Percentiles rank a stretch among this genome's conserved stretches.
Evolutionary conservation across 2,329 filamentous ascomycete species (phyloP).

Genomic region (Thielaviopsis punctulata): DNA sequence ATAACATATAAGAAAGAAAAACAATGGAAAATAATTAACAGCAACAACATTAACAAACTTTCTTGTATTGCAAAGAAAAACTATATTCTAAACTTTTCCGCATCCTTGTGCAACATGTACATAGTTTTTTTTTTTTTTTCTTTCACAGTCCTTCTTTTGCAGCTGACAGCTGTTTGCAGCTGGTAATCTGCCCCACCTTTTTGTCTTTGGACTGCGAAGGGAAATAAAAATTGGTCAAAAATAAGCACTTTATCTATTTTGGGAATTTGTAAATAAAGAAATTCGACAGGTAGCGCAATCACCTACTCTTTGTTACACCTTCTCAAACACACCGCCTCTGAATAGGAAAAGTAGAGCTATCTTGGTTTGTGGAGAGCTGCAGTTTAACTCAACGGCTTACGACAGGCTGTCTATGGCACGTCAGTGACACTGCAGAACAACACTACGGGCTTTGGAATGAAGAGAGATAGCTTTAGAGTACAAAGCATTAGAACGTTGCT

Average conservation of each 20-base stretch:
- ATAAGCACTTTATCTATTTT: slow-evolving; percentile 8
- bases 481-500: no score
- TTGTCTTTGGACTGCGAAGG: no score
- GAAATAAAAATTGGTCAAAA: background rate
- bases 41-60: no score
- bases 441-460: background rate
- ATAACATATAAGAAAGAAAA: background rate
- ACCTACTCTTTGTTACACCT: background rate
- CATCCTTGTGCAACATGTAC: slow-evolving; percentile 5
- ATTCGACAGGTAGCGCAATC: background rate
- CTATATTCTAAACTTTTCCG: background rate
- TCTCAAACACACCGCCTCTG: background rate
- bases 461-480: background rate
- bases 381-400: no score
- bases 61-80: background rate
- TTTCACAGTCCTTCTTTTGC: background rate
- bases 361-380: background rate
- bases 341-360: background rate
- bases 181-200: background rate
- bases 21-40: background rate
- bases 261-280: background rate
- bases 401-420: no score
- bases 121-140: slow-evolving; percentile 2
- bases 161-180: background rate
- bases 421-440: no score